Base-by-base conservation (phyloP, 1,284 basidiomycete genomes). In the Puccinia hordei region DNA sequence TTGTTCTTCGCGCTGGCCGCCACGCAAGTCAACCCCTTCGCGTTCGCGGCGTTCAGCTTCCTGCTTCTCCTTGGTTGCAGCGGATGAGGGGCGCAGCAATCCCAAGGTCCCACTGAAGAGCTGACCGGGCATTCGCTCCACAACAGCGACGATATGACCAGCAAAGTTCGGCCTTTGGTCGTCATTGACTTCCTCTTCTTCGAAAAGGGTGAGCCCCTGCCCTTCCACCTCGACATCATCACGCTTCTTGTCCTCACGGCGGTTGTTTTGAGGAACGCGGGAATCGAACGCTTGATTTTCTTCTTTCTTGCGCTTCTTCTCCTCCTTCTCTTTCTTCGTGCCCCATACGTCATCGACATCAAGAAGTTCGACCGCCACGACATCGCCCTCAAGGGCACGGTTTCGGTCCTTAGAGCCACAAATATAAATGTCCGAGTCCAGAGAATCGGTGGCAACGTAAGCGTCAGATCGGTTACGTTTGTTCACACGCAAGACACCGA, bases 261-360 rank as follows among this genome's bases (percentile, higher is more conserved):
- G 92, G 71, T 90, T 91, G 72, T 82, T 82, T 35, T 80, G 78
- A 15, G 90, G 89, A 86, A 92, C 93, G 80, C 91, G 84, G 71
- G 88, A 87, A 84, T 95, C 93, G 86, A 94, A 97, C 0, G 93
- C 92, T 24, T 93, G 91, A 85, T 95, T 95, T 87, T 99, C 97
- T 87, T 99, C 97, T 90, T 99, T 99, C 87, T 97, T 97, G 85
- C 94, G 90, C 89, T 98, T 98, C 90, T 99, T 99, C 88, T 99
- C 97, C 86, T 99, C 96, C 88, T 99, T 99, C 88, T 99, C 97
- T 88, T 98, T 98, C 89, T 99, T 99, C 19, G 95, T 97, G 27
- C 92, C 91, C 97, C 97, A 98, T 10, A 99, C 96, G 87, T 97
- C 95, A 84, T 97, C 94, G 33, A 86, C 96, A 83, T 99, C 96